Conservation (phyloP, 371 early-diverging fungal genomes). For the Lichtheimia hyalospora region DNA sequence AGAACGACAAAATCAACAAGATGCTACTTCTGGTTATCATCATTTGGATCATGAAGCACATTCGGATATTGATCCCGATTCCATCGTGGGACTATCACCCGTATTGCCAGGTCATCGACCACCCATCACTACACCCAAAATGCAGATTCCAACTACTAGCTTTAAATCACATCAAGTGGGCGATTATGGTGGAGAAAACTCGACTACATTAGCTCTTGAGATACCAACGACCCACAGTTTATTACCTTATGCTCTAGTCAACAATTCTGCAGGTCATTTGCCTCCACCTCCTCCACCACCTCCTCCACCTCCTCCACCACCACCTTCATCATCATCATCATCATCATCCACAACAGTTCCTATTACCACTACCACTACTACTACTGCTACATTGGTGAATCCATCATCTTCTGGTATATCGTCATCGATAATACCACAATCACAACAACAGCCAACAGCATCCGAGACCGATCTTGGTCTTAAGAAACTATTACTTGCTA, state of each 20-base stretch:
- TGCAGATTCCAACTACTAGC: conserved; percentile 48
- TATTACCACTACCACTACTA: not conserved
- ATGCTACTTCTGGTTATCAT: conserved; percentile 9
- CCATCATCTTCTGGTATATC: not conserved
- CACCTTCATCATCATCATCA: not conserved
- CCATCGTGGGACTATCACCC: conserved; percentile 6
- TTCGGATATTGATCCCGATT: conserved; percentile 24
- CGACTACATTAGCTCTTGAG: conserved; percentile 43
- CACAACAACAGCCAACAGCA: not conserved
- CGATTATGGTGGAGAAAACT: conserved; percentile 39
- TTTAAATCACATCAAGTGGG: conserved; percentile 25
- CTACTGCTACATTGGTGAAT: not conserved
- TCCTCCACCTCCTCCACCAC: not conserved
- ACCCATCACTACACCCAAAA: conserved; percentile 38
- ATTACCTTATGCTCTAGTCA: conserved; percentile 12
- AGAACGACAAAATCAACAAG: conserved; percentile 4
- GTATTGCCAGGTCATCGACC: conserved; percentile 36
- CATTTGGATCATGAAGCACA: conserved; percentile 3
- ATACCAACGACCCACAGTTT: conserved; percentile 20
- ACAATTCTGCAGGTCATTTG: not conserved
- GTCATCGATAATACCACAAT: too few relatives aligned
- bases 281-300: conserved; percentile 39
- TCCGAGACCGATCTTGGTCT: conserved; percentile 22
- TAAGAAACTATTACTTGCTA: conserved; percentile 28
- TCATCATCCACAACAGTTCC: conserved; percentile 1